Percentiles rank a stretch among this genome's conserved stretches.
Conservation (phyloP, 2,329 filamentous ascomycete genomes). For the Fusarium nelsonii region DNA sequence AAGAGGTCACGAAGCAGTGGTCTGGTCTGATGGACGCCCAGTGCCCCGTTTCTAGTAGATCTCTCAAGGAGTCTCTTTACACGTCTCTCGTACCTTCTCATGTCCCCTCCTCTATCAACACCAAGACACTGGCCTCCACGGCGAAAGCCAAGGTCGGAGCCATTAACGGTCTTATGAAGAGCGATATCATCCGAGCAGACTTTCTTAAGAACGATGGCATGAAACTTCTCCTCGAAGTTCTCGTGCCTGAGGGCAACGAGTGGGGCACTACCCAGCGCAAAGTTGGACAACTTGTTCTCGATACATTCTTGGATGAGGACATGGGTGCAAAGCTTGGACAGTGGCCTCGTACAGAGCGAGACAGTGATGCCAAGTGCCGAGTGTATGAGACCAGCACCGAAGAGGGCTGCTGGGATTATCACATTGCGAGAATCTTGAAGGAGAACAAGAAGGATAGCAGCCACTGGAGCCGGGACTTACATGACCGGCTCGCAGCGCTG, state of each 20-base stretch:
- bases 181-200: constrained; percentile 63
- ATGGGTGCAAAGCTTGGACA: constrained; percentile 70
- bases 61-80: constrained; percentile 58
- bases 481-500: constrained; percentile 52
- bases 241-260: constrained; percentile 60
- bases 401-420: constrained; percentile 71
- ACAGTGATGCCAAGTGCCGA: constrained; percentile 55
- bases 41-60: constrained; percentile 52
- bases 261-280: constrained; percentile 66
- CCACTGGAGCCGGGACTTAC: constrained; percentile 62
- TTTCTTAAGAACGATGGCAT: constrained; percentile 69
- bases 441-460: constrained; percentile 52
- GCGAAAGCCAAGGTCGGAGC: constrained; percentile 61
- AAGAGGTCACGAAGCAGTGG: constrained; percentile 64
- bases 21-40: constrained; percentile 53
- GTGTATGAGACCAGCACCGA: constrained; percentile 49
- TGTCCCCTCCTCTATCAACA: constrained; percentile 36
- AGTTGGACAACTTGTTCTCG: constrained; percentile 69
- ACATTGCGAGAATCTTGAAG: constrained; percentile 58
- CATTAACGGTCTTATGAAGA: constrained; percentile 69
- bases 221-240: constrained; percentile 64
- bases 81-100: constrained; percentile 54
- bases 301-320: constrained; percentile 75
- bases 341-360: constrained; percentile 62
- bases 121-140: constrained; percentile 45